Base-by-base conservation (phyloP, 345 rosid species). In the Gynandropsis gynandra region DNA sequence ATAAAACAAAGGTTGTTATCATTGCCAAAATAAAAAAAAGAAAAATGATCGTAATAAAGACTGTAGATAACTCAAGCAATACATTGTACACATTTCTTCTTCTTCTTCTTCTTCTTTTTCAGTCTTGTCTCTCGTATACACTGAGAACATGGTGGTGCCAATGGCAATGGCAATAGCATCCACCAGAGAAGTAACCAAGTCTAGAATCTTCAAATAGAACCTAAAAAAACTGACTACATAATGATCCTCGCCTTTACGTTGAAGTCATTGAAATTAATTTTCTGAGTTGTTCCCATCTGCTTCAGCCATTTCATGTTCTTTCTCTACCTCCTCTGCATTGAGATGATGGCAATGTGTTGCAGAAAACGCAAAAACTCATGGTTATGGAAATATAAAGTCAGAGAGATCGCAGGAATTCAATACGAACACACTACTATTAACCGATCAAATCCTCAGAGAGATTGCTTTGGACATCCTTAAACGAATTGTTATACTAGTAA, bases 261-360 rank as follows among this genome's bases (percentile, higher is more conserved):
- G 52, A 27, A 10, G 48, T 57, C 16, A 17, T 37, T 14, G 36
- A 15, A 9, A 20, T 64, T 63, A 60, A 27, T 61, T 76, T 71
- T 70, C 79, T 1, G 16, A 45, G 9, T 36, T 63, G 58, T 60
- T 48, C 46, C 48, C 62, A 4, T 56, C 74, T 5, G 69, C 76
- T 63, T 80, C 92, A 8, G 69, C 63, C 31, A 55, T 18, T 61
- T 61, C 78, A 65, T 68, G 80, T 58, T 82, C 79, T 50, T 73
- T 82, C 71, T 77, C 83, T 40, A 66, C 84, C 66, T 82, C 77
- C 65, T 75, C 95, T 82, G 90, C 61, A 65, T 63, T 63, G 44
- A 58, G 40, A 67, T 4, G 9, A 11, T 18, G 42, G 48, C 39
- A 12, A 58, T 2, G 16, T 50, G 38, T 20, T 36, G 40, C n/a